Percentiles rank a stretch among this genome's conserved stretches.
These are phyloP conservation scores for Trypanosoma platydactyli DNA, from an alignment of 208 protist species.

Conservation along the genomic window DNA sequence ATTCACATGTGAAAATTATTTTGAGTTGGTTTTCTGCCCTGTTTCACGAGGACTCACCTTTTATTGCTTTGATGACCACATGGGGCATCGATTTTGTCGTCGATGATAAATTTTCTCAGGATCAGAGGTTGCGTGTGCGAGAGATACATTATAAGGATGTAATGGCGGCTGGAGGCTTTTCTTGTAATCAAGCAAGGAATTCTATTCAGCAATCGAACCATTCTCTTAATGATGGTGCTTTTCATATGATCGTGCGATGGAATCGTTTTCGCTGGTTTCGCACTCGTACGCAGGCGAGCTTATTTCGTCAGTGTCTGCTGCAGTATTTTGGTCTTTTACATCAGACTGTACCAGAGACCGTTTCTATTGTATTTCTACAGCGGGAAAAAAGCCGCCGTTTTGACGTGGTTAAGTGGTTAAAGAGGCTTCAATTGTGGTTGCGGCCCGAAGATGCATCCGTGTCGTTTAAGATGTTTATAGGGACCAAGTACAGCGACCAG, in stretches of 20 bases:
- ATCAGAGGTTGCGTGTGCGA: background rate
- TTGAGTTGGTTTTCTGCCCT: slow-evolving; percentile 24
- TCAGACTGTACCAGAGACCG: background rate
- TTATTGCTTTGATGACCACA: slow-evolving; percentile 20
- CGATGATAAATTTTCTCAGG: background rate
- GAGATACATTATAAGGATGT: slow-evolving; percentile 19
- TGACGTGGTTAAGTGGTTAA: slow-evolving; percentile 14
- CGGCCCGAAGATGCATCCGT: slow-evolving; percentile 8
- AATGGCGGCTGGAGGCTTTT: background rate
- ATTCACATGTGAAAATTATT: slow-evolving; percentile 17
- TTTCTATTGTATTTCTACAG: slow-evolving; percentile 10
- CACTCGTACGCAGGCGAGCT: slow-evolving; percentile 20
- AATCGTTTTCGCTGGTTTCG: slow-evolving; percentile 36
- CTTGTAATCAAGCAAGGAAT: background rate
- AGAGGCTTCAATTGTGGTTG: slow-evolving; percentile 6
- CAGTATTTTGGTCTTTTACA: slow-evolving; percentile 11
- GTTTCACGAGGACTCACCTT: slow-evolving; percentile 18
- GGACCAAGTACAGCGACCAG: slow-evolving; percentile 12
- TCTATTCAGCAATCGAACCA: too few relatives aligned
- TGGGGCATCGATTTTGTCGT: slow-evolving; percentile 27
- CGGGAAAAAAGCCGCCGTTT: slow-evolving; percentile 19
- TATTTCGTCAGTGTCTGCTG: slow-evolving; percentile 28
- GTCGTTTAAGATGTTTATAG: slow-evolving; percentile 14
- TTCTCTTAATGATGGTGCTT: background rate
- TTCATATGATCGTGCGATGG: slow-evolving; percentile 13